Conservation (phyloP, 306 rosid species). For the Datisca glomerata region DNA sequence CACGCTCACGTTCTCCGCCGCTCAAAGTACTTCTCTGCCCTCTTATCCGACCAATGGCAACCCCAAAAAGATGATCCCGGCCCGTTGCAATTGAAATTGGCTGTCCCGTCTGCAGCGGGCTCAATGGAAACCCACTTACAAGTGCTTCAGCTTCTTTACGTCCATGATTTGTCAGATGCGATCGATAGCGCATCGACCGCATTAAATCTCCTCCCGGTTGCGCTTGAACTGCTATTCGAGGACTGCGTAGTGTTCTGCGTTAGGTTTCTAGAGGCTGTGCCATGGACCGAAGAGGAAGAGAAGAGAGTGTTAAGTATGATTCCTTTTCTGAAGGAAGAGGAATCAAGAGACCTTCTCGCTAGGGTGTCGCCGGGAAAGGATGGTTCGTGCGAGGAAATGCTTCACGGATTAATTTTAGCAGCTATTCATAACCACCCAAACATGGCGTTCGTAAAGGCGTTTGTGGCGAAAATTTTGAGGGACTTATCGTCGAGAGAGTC, state of each 20-base stretch:
- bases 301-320: conserved; percentile 40
- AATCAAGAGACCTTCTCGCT: conserved; percentile 59
- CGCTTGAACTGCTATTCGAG: conserved; percentile 74
- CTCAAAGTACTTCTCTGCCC: conserved; percentile 67
- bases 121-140: conserved; percentile 39
- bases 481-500: conserved; percentile 63
- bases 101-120: conserved; percentile 27
- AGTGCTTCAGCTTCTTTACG: conserved; percentile 59
- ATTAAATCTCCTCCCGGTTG: conserved; percentile 71
- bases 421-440: conserved; percentile 57
- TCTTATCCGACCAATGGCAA: conserved; percentile 79
- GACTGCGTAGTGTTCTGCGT: conserved; percentile 68
- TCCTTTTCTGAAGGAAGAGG: conserved; percentile 61
- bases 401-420: conserved; percentile 42
- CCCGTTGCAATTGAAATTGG: conserved; percentile 30
- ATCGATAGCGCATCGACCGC: conserved; percentile 42
- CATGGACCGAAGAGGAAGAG: conserved; percentile 91
- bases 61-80: conserved; percentile 10
- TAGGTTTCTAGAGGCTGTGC: conserved; percentile 70
- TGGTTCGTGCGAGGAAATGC: conserved; percentile 57
- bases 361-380: conserved; percentile 51
- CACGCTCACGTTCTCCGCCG: conserved; percentile 63
- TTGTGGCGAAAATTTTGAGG: conserved; percentile 69
- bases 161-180: conserved; percentile 30
- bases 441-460: conserved; percentile 77